Evolutionary conservation across 2,329 filamentous ascomycete species (phyloP), one percentile per base, ranked within the genome.

Genomic region (Colletotrichum horii): DNA sequence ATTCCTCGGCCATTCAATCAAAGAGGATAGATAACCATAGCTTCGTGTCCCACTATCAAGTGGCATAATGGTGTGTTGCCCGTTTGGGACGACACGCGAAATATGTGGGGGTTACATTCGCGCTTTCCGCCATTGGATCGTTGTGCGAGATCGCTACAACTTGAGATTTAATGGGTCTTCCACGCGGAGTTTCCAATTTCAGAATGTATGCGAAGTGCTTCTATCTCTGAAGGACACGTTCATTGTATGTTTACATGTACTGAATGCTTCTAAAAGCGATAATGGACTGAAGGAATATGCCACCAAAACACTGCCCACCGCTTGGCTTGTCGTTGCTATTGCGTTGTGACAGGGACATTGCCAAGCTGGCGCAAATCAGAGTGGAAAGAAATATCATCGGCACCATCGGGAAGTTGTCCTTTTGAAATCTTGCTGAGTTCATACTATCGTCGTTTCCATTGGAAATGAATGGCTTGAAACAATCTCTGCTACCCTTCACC

Each of bases 211-310:
- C 9, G 38, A 43, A 0, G 38, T 43, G 38, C 38, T 6, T 43
- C 38, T 1, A 3, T 43, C 2, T 43, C 38, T 43, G 6, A n/a
- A 11, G 0, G n/a, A n/a, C n/a, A 9, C 38, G 0, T n/a, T n/a
- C 4, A n/a, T 19, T 12, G 19, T 43, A n/a, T n/a, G n/a, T n/a
- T n/a, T 6, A 19, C 38, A 43, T 6, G 19, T 43, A 43, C 38
- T 43, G 8, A 11, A n/a, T n/a, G 1, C 1, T 2, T 43, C 38
- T 43, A 2, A 0, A 4, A 43, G 19, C 8, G 19, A 43, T n/a
- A 1, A 43, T 43, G 19, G 19, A 43, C 38, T 43, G 19, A n/a
- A 43, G 38, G 38, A 2, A 43, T 11, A n/a, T 43, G 38, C 5
- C 38, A n/a, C 9, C 1, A 43, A 43, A n/a, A 43, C 3, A 6